A percentile compares a stretch with the other conserved stretches of the same genome.
Evolutionary conservation across 371 early-diverging fungal species (phyloP).

Genomic region (Chytridium lagenaria): DNA sequence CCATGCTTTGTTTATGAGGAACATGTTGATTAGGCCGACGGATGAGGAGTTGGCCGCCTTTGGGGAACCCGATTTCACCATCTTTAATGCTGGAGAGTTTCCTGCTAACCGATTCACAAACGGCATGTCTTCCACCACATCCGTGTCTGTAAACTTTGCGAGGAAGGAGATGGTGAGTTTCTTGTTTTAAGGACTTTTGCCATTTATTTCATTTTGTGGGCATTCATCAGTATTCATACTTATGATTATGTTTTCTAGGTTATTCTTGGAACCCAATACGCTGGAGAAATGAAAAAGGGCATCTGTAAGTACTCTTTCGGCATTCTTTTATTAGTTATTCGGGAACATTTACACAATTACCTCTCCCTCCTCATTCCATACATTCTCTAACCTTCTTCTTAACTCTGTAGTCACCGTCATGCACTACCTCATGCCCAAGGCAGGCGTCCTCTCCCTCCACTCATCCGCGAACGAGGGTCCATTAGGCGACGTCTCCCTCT

Average conservation of each 20-base stretch:
- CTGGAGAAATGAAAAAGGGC: slow-evolving; percentile 99
- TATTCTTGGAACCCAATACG: slow-evolving; percentile 96
- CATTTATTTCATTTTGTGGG: no score
- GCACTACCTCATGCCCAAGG: slow-evolving; percentile 98
- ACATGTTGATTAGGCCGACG: slow-evolving; percentile 97
- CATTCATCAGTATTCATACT: no score
- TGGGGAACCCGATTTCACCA: slow-evolving; percentile 95
- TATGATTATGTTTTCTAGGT: no score
- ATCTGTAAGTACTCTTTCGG: slow-evolving; percentile 42
- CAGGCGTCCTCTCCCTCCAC: slow-evolving; percentile 94
- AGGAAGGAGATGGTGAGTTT: slow-evolving; percentile 73
- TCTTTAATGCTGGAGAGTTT: slow-evolving; percentile 94
- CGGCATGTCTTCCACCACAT: slow-evolving; percentile 95
- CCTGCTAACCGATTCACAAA: slow-evolving; percentile 95
- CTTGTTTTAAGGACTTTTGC: no score
- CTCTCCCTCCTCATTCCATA: background rate
- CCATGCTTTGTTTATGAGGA: slow-evolving; percentile 94
- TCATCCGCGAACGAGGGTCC: slow-evolving; percentile 95
- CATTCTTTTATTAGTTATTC: no score
- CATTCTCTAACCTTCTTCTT: background rate
- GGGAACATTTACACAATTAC: no score
- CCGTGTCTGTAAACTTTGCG: slow-evolving; percentile 88
- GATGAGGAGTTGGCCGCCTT: slow-evolving; percentile 85
- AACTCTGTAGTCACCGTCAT: slow-evolving; percentile 82
- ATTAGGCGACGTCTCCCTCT: slow-evolving; percentile 90